Conservation (phyloP, 2,329 filamentous ascomycete species). For the Thelonectria rubi region DNA sequence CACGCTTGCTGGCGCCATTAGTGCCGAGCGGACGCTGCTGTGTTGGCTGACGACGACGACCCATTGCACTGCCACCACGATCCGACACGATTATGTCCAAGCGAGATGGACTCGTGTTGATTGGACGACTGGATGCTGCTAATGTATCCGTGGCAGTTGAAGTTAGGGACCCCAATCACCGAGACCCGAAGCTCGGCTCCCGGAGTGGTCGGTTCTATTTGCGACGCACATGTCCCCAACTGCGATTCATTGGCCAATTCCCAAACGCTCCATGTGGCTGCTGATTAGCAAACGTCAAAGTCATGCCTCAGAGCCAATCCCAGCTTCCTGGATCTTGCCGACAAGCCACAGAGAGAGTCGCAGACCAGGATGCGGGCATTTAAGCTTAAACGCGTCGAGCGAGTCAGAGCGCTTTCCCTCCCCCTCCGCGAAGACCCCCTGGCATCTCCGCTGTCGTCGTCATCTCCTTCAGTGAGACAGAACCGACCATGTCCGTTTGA, state of each 20-base stretch:
- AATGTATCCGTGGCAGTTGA: background rate
- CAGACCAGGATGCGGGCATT: slow-evolving; percentile 16
- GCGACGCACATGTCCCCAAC: background rate
- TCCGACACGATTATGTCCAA: background rate
- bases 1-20: background rate
- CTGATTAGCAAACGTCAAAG: background rate
- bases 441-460: no score
- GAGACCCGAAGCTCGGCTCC: background rate
- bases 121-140: background rate
- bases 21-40: slow-evolving; percentile 9
- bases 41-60: slow-evolving; percentile 18
- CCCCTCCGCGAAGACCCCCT: background rate
- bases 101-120: background rate
- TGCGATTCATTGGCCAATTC: slow-evolving; percentile 9
- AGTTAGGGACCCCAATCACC: background rate
- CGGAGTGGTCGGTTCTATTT: background rate
- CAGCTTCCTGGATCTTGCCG: slow-evolving; percentile 3
- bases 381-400: slow-evolving; percentile 22
- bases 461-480: no score
- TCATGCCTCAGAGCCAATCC: slow-evolving; percentile 6
- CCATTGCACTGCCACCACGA: slow-evolving; percentile 19
- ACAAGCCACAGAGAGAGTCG: slow-evolving; percentile 15
- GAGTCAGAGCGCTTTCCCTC: slow-evolving; percentile 1
- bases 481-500: slow-evolving; percentile 2
- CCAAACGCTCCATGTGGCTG: background rate